Percentiles rank a stretch among this genome's conserved stretches.
phyloP scores from a whole-genome alignment of 2,329 filamentous ascomycete genomes.

The Alternaria gaisen region DNA sequence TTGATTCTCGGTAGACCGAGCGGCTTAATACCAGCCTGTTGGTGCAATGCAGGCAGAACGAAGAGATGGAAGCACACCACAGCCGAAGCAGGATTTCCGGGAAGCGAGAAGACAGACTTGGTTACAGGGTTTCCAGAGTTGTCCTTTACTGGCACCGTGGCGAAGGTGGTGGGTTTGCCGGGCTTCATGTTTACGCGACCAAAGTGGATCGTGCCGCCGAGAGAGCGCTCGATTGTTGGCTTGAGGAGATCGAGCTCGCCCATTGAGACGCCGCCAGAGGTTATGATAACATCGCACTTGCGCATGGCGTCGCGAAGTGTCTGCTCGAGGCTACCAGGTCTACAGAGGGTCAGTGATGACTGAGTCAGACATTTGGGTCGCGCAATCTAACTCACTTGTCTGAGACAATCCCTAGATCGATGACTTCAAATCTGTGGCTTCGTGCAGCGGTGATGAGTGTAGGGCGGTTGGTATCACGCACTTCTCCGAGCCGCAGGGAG shows the following conservation, averaged over 20 bases:
- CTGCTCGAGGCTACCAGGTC: constrained; percentile 76
- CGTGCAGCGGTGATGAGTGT: constrained; percentile 81
- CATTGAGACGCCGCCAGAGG: constrained; percentile 96
- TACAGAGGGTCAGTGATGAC: constrained; percentile 38
- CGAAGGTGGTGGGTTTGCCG: constrained; percentile 96
- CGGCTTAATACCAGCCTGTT: constrained; percentile 73
- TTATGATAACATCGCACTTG: constrained; percentile 82
- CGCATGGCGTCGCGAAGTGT: constrained; percentile 78
- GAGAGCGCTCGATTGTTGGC: constrained; percentile 87
- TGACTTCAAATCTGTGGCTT: constrained; percentile 77
- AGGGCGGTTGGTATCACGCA: constrained; percentile 91
- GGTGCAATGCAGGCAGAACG: constrained; percentile 85
- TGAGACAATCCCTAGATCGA: constrained; percentile 86
- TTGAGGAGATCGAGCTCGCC: constrained; percentile 96
- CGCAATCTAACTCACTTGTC: constrained; percentile 63
- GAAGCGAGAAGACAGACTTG: constrained; percentile 86
- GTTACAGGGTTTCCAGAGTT: constrained; percentile 62
- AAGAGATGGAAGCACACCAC: constrained; percentile 95
- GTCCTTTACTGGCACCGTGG: constrained; percentile 75
- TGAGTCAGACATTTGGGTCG: background rate
- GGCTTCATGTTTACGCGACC: constrained; percentile 98
- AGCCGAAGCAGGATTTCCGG: constrained; percentile 92
- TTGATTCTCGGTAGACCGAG: constrained; percentile 76
- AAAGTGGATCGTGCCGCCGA: constrained; percentile 95
- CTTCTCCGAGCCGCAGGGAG: constrained; percentile 77